These are phyloP conservation scores for Elsinoe fawcettii DNA, from an alignment of 2,329 filamentous ascomycete genomes.

Conservation along the genomic window DNA sequence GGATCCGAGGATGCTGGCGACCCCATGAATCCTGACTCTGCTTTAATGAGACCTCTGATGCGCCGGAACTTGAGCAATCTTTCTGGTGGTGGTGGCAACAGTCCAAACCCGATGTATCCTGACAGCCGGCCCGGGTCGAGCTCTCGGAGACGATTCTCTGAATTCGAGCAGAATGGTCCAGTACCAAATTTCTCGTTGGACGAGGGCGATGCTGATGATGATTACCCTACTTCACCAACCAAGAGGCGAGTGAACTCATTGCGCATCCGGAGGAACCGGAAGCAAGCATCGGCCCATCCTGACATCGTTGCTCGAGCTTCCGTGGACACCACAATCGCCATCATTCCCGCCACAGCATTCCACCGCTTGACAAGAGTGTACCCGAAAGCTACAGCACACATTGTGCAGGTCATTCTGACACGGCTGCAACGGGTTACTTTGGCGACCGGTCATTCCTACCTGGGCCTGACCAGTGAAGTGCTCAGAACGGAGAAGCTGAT, in stretches of 20 bases:
- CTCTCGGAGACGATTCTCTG: constrained; percentile 4
- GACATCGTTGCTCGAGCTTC: constrained; percentile 96
- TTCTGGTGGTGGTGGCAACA: not conserved
- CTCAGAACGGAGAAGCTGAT: constrained; percentile 88
- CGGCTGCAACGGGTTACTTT: constrained; percentile 90
- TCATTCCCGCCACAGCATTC: constrained; percentile 95
- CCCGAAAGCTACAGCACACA: constrained; percentile 91
- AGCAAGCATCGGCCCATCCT: constrained; percentile 74
- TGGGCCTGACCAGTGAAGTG: constrained; percentile 86
- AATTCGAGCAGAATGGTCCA: constrained; percentile 9
- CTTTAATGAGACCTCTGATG: constrained; percentile 11
- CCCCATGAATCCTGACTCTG: not conserved
- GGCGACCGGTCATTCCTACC: constrained; percentile 87
- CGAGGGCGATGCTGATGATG: constrained; percentile 14
- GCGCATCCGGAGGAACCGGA: constrained; percentile 19
- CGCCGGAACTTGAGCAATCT: constrained; percentile 6
- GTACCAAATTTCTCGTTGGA: constrained; percentile 74
- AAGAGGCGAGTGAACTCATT: not conserved
- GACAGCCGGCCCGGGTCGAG: constrained; percentile 22
- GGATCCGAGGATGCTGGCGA: constrained; percentile 50
- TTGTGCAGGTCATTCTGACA: constrained; percentile 94
- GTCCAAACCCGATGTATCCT: not conserved
- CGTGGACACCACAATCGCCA: constrained; percentile 94
- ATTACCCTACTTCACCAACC: not conserved
- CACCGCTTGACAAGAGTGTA: constrained; percentile 86